A percentile compares a stretch with the other conserved stretches of the same genome.
These are phyloP conservation scores for Bryum argenteum DNA, from an alignment of 225 moss, liverwort and hornwort genomes.

Conservation along the genomic window DNA sequence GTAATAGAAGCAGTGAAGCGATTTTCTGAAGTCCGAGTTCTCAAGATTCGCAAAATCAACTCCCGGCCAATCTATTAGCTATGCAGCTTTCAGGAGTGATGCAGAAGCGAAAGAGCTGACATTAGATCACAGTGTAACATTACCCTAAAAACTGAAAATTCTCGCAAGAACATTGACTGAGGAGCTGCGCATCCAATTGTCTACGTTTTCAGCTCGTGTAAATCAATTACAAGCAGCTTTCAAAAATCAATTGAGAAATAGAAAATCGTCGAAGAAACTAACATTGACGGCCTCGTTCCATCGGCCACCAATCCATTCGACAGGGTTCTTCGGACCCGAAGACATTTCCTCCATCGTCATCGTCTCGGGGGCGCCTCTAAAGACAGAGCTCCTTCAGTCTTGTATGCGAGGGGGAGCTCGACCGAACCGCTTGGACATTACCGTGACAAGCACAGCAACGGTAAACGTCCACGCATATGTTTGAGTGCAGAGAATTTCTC, in stretches of 20 bases:
- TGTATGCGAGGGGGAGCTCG: neutral
- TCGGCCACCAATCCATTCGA: conserved; percentile 50
- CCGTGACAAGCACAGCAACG: neutral
- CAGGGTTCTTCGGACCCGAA: conserved; percentile 24
- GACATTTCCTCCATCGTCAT: conserved; percentile 34
- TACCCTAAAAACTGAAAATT: too few relatives aligned
- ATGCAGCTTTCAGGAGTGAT: too few relatives aligned
- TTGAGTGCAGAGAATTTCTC: neutral
- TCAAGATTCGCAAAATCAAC: conserved; percentile 1
- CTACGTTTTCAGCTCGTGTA: too few relatives aligned
- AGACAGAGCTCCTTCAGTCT: neutral
- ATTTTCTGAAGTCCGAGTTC: conserved; percentile 3
- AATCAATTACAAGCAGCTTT: neutral
- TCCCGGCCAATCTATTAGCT: neutral
- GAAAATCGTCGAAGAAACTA: neutral
- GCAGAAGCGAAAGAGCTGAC: too few relatives aligned
- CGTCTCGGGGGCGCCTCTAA: conserved; percentile 1
- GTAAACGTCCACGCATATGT: conserved; percentile 5
- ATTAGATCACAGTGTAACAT: too few relatives aligned
- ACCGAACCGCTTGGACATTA: neutral
- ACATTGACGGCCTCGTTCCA: conserved; percentile 53
- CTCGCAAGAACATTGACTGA: too few relatives aligned
- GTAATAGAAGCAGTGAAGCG: neutral
- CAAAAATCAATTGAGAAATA: neutral
- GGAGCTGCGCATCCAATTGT: too few relatives aligned